A percentile compares a stretch with the other conserved stretches of the same genome.
Evolutionary conservation across 306 rosid species (phyloP).

Genomic region (Corylus avellana): DNA sequence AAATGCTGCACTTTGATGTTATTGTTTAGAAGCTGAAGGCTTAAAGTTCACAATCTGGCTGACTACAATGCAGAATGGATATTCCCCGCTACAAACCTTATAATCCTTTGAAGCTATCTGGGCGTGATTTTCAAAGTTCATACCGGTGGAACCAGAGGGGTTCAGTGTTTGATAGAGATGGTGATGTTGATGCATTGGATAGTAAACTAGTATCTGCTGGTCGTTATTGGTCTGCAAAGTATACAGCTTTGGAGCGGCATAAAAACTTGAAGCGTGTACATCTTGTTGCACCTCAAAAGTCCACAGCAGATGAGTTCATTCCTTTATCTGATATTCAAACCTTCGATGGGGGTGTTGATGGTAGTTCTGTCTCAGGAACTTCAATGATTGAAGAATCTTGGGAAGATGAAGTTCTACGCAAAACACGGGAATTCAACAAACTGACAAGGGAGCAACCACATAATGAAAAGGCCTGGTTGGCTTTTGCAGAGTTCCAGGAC

Average conservation of each 20-base stretch:
- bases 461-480: conserved; percentile 79
- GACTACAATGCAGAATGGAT: conserved; percentile 77
- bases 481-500: conserved; percentile 89
- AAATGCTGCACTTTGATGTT: background rate
- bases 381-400: conserved; percentile 75
- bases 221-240: conserved; percentile 92
- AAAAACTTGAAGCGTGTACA: conserved; percentile 76
- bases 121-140: conserved; percentile 39
- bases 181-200: conserved; percentile 72
- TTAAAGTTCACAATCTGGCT: conserved; percentile 6
- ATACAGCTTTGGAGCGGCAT: conserved; percentile 79
- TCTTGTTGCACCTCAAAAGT: conserved; percentile 48
- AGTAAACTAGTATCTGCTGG: conserved; percentile 67
- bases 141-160: conserved; percentile 44
- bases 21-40: background rate
- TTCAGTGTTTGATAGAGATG: conserved; percentile 65
- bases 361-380: conserved; percentile 34
- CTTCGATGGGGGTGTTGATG: conserved; percentile 39
- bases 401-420: conserved; percentile 86
- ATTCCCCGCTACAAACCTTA: conserved; percentile 74
- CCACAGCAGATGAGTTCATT: conserved; percentile 60
- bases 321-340: conserved; percentile 56
- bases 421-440: conserved; percentile 83
- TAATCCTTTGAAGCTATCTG: conserved; percentile 42
- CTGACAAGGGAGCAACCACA: conserved; percentile 82